Conservation (phyloP, 495 filamentous ascomycete species). For the Lichina pygmaea region DNA sequence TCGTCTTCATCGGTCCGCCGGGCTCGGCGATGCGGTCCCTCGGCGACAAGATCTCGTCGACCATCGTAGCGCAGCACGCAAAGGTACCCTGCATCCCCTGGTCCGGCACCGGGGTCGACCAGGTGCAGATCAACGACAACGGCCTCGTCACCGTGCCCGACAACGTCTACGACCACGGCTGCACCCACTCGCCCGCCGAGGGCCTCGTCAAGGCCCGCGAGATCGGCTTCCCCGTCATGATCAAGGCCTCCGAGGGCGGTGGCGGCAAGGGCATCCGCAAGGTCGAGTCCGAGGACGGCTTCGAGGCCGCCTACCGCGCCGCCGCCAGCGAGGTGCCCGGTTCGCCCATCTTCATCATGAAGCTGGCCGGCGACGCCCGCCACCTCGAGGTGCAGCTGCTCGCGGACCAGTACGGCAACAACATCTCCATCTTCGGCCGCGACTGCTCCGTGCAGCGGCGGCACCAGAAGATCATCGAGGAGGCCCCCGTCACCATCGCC, state of each 20-base stretch:
- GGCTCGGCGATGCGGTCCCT: constrained; percentile 97
- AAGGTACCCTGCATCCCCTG: constrained; percentile 94
- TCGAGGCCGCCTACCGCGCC: constrained; percentile 66
- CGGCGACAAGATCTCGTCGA: constrained; percentile 98
- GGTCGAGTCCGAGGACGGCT: constrained; percentile 64
- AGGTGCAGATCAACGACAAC: constrained; percentile 42
- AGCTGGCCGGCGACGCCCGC: constrained; percentile 83
- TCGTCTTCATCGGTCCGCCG: constrained; percentile 94
- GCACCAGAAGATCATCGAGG: constrained; percentile 99
- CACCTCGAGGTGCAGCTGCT: constrained; percentile 95
- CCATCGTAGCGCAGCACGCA: constrained; percentile 95
- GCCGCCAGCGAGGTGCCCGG: constrained; percentile 96
- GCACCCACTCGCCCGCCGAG: constrained; percentile 66
- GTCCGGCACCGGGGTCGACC: constrained; percentile 77
- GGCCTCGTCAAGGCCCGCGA: constrained; percentile 62
- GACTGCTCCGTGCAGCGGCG: constrained; percentile 96
- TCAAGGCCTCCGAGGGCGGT: constrained; percentile 98
- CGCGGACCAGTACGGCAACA: constrained; percentile 98
- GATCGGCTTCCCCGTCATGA: constrained; percentile 98
- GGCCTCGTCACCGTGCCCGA: constrained; percentile 84
- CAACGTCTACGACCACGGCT: constrained; percentile 69
- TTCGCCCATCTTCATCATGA: constrained; percentile 99
- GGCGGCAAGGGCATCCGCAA: constrained; percentile 99
- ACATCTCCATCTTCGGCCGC: constrained; percentile 93
- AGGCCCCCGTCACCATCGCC: constrained; percentile 91